These are phyloP conservation scores for Aureobasidium sp. DNA, from an alignment of 2,329 filamentous ascomycete species.

Conservation along the genomic window DNA sequence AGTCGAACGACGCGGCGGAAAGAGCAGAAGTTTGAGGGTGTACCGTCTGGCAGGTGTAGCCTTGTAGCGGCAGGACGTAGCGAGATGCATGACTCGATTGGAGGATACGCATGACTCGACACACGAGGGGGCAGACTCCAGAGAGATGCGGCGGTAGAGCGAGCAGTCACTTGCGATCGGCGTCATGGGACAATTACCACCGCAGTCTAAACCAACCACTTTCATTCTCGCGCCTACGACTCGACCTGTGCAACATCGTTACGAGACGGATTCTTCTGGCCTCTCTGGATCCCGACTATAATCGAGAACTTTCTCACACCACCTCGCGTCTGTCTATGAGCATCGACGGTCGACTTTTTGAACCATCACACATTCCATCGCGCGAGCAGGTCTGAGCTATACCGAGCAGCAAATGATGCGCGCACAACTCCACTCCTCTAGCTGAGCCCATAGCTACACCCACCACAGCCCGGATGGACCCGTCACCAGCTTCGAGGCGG, in stretches of 20 bases:
- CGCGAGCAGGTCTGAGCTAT: background rate
- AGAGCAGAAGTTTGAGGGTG: background rate
- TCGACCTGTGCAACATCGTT: background rate
- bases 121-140: background rate
- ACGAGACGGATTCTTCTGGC: background rate
- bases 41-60: background rate
- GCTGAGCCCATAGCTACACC: conserved; percentile 24
- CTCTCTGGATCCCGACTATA: background rate
- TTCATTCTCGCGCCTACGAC: background rate
- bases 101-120: no score
- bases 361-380: background rate
- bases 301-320: background rate
- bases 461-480: conserved; percentile 25
- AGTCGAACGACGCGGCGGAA: background rate
- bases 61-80: background rate
- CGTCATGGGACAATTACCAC: background rate
- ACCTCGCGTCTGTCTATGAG: background rate
- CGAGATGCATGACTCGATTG: background rate
- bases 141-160: background rate
- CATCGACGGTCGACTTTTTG: background rate
- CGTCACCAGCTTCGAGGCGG: conserved; percentile 28
- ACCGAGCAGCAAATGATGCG: conserved; percentile 9
- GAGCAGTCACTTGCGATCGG: background rate
- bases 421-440: conserved; percentile 21
- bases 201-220: background rate